These are phyloP conservation scores for Heterobasidion occidentale DNA, from an alignment of 1,284 basidiomycete species.

Conservation along the genomic window DNA sequence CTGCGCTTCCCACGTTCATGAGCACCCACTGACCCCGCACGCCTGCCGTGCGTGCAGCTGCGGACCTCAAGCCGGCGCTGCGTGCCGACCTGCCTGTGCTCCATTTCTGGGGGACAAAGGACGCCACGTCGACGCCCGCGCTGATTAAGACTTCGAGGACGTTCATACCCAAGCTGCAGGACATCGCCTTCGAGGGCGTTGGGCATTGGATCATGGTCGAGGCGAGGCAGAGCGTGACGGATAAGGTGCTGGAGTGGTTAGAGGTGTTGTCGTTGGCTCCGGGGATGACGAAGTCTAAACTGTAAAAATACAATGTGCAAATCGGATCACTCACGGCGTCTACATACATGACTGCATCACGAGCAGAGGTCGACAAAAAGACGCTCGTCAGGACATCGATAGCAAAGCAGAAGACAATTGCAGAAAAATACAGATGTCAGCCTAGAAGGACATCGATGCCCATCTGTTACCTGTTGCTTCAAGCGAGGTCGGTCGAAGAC, in stretches of 20 bases:
- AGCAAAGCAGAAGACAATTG: no score
- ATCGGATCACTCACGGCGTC: no score
- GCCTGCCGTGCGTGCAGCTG: conserved; percentile 17
- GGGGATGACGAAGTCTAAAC: conserved; percentile 10
- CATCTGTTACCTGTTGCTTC: no score
- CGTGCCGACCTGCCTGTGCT: conserved; percentile 46
- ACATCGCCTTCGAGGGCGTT: conserved; percentile 37
- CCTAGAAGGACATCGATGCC: no score
- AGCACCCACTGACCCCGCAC: no score
- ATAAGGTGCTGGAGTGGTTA: conserved; percentile 40
- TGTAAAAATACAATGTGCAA: conserved; percentile 8
- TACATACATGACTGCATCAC: no score
- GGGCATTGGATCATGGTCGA: conserved; percentile 69
- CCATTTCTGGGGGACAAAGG: conserved; percentile 51
- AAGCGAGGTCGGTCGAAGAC: no score
- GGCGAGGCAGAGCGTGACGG: conserved; percentile 41
- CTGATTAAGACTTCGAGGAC: conserved; percentile 28
- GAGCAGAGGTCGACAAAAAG: no score
- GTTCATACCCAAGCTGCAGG: conserved; percentile 39
- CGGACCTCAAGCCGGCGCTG: conserved; percentile 32
- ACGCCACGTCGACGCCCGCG: conserved; percentile 26
- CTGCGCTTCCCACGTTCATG: not conserved
- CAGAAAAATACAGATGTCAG: no score
- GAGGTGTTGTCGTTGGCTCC: conserved; percentile 8
- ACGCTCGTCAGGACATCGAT: no score